Evolutionary conservation across 2,329 filamentous ascomycete genomes (phyloP).

Genomic region (Ascomycota sp.): DNA sequence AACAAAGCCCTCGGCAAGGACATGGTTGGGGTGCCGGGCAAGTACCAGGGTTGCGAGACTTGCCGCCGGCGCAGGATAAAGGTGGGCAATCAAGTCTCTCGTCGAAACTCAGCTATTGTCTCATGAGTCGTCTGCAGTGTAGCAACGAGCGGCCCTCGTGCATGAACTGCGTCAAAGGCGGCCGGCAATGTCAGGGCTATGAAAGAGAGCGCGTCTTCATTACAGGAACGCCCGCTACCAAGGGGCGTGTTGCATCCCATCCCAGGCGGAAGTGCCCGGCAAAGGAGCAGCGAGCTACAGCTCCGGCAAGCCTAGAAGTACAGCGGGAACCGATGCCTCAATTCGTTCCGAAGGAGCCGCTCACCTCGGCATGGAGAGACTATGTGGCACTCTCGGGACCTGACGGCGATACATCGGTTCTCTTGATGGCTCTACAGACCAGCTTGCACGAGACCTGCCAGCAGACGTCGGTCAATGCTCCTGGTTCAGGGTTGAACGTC

Average conservation of each 20-base stretch:
- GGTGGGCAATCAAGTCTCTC: slow-evolving; percentile 12
- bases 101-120: too few species aligned
- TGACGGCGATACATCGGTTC: slow-evolving; percentile 16
- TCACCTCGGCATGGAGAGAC: slow-evolving; percentile 30
- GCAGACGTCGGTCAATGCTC: slow-evolving; percentile 6
- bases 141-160: slow-evolving; percentile 41
- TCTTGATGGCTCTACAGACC: slow-evolving; percentile 25
- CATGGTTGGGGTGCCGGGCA: slow-evolving; percentile 43
- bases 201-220: slow-evolving; percentile 43
- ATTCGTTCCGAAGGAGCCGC: slow-evolving; percentile 17
- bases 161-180: slow-evolving; percentile 36
- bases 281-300: slow-evolving; percentile 9
- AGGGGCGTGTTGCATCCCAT: slow-evolving; percentile 35
- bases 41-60: slow-evolving; percentile 44
- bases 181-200: slow-evolving; percentile 39
- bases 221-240: slow-evolving; percentile 32
- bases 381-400: slow-evolving; percentile 18
- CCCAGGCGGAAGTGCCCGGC: slow-evolving; percentile 21
- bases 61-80: slow-evolving; percentile 38
- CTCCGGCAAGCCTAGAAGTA: neutral
- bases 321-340: slow-evolving; percentile 6
- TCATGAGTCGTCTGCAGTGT: slow-evolving; percentile 21
- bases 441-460: slow-evolving; percentile 16
- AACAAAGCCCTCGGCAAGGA: neutral
- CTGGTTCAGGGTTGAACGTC: slow-evolving; percentile 11